Base-by-base conservation (phyloP, 768 basidiomycete species). In the Crepidotus variabilis region DNA sequence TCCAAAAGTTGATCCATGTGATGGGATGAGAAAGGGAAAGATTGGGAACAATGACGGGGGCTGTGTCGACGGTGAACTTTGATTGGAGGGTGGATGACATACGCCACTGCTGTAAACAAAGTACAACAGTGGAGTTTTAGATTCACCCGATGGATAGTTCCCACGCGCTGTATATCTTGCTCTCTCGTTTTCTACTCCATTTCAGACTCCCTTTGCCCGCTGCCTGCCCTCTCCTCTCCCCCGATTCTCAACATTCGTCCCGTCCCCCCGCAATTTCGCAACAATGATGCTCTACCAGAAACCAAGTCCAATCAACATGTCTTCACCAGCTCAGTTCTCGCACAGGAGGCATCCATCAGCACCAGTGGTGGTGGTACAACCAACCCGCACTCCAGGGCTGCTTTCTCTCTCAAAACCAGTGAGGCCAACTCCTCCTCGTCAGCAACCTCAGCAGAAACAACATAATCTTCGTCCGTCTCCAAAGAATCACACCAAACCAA, bases 301-400 rank as follows among this genome's bases (percentile, higher is more conserved):
- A 69, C 79, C 69, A 48, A 72, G 72, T 33, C 61, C 63, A 23
- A 70, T 75, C 59, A 56, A 65, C 45, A 68, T 75, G 33, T 48
- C 61, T 56, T 53, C 63, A 56, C 13, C 72, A 63, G 21, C 63
- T 65, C 7, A 58, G 61, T 39, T 49, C 5, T 67, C 75, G 20
- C 88, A 88, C 68, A 76, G 82, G 58, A 77, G 89, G 53, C 81
- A 84, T 65, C 84, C 88, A 18, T 89, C 88, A 0, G 88, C 88
- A 0, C 81, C 83, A 0, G 78, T 83, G 34, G 81, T 86, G 63
- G 77, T 85, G 58, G 83, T 88, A 3, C 86, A 88, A 67, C 83
- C 89, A 2, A 88, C 89, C 11, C 79, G 79, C 54, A 88, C 83
- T 0, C 89, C 88, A 0, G 89, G 89, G 66, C 78, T 91, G 8